Base-by-base conservation (phyloP, 148 eudicot genomes). In the Fallopia convolvulus region DNA sequence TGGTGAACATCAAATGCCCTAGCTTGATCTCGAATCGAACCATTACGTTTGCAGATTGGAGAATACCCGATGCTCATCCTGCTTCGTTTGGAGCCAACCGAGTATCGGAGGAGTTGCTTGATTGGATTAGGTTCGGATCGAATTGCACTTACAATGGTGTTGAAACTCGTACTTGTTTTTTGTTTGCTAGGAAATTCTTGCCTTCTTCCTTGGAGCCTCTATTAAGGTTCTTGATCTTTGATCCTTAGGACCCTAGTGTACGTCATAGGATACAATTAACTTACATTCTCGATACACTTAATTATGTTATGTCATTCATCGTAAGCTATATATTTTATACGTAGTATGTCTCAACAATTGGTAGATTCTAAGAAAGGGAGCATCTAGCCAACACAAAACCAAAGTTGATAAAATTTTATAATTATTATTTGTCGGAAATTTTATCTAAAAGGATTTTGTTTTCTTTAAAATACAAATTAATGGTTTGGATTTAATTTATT, bases 121-220 rank as follows among this genome's bases (percentile, higher is more conserved):
- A 86, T 66, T 70, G 78, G 12, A 76, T 90, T 13, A 82, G 89
- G 39, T 80, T 73, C 30, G 87, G 81, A 4, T 70, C 81, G 0
- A 80, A 84, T 48, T 92, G 92, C 71, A 72, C 50, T 7, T 87
- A 90, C 76, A 88, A 84, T 80, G 88, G 85, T 0, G 83, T 87
- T 20, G 36, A 32, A 8, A 88, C 85, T 11, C 73, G 72, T 32
- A 79, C 85, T 10, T 92, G 92, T 81, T 75, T 73, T 77, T 83
- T 92, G 15, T 92, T 92, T 87, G 97, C 86, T 77, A 90, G 97
- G 75, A 92, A 92, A 74, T 88, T 92, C 78, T 72, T 60, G 15
- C 83, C 84, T 4, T 75, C 77, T 47, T 77, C 92, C 1, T 75
- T 90, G 65, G 60, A 47, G 75, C 87, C 86, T n/a, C 77, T 92